Conservation (phyloP, 2,329 filamentous ascomycete genomes). For the Monosporascus sp. region DNA sequence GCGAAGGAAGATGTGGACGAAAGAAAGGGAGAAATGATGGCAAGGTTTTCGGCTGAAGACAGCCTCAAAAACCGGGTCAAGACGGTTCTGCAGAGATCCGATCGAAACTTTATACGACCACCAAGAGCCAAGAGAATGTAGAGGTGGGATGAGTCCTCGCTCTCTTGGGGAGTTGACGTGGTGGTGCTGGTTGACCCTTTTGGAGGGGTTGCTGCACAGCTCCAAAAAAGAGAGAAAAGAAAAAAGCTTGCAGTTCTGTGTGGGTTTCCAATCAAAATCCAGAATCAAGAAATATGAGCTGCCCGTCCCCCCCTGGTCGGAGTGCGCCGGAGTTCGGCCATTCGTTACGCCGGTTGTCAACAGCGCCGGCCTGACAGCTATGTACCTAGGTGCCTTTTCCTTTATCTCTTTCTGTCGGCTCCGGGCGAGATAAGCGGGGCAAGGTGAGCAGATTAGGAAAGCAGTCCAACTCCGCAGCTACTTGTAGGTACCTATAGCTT, state of each 20-base stretch:
- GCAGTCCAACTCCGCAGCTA: no score
- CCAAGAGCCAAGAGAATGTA: background rate
- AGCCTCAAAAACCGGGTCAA: slow-evolving; percentile 28
- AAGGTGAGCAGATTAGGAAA: no score
- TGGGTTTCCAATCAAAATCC: background rate
- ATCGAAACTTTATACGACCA: slow-evolving; percentile 8
- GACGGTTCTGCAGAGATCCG: slow-evolving; percentile 7
- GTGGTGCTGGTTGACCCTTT: background rate
- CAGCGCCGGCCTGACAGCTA: background rate
- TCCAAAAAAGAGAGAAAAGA: background rate
- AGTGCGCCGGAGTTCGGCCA: background rate
- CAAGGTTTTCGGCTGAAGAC: slow-evolving; percentile 31
- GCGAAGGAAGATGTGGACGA: slow-evolving; percentile 38
- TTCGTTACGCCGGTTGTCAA: background rate
- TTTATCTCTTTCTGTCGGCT: no score
- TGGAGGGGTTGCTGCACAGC: background rate
- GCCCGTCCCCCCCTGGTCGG: background rate
- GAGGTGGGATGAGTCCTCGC: slow-evolving; percentile 17
- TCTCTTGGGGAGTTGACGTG: background rate
- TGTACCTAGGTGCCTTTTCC: no score
- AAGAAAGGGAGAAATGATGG: slow-evolving; percentile 39
- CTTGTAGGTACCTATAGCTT: no score
- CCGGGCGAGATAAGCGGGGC: no score
- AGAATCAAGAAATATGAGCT: background rate
- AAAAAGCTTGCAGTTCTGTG: background rate